Evolutionary conservation across 805 yeast genomes (phyloP), one percentile per base, ranked within the genome.

Genomic region (Schwanniomyces sp.): DNA sequence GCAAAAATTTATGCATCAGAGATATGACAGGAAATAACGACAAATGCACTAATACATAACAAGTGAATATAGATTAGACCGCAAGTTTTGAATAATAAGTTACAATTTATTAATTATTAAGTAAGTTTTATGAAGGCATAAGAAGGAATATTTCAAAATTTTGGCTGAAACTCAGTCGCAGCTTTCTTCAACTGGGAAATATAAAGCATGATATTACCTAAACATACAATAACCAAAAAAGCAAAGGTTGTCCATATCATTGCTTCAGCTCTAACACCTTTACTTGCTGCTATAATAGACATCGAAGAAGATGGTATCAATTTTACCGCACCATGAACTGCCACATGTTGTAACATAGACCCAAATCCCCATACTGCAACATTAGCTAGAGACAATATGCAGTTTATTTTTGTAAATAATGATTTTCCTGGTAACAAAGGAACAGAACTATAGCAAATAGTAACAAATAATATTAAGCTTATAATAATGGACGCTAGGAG

Each of bases 191-290:
- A 34, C 4, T 42, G 48, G 55, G 70, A 66, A n/a, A 68, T 46
- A 44, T 70, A 63, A 25, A 70, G 43, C 8, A 53, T 49, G 47
- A 74, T 52, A n/a, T 72, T 52, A 0, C 76, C 75, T 5, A 74
- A 44, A 5, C 74, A 64, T 7, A 72, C 72, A 2, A 79, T 50
- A 4, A 74, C 40, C 27, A 76, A 50, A 52, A 84, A 78, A 1
- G 79, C 55, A 58, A 85, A 84, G 2, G 81, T 73, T 6, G 77
- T 67, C 90, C 90, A 85, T 0, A 83, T 69, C 77, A 85, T 74
- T 0, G 81, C 74, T 24, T 74, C 73, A 0, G 87, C 85, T 50
- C 82, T 72, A 1, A 48, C 54, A 4, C 89, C 89, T 8, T 59
- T 59, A 14, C 59, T 53, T 1, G 77, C 80, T 10, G 58, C 47